Evolutionary conservation across 179 eudicot species (phyloP).

Genomic region (Silene vulgaris): DNA sequence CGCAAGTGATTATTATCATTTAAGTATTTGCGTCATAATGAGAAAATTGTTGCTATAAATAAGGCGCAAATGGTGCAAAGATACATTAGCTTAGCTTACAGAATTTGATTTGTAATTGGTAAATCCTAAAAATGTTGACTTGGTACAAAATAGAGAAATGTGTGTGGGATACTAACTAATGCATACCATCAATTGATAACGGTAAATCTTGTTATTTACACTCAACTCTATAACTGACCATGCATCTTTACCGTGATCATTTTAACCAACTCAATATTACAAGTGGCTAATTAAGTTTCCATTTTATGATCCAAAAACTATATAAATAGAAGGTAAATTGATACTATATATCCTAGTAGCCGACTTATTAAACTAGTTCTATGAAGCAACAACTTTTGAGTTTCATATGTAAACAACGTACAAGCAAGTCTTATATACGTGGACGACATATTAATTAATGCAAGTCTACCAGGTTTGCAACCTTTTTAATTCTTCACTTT

Average conservation of each 20-base stretch:
- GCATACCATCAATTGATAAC: conserved; percentile 18
- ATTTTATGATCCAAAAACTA: too few relatives aligned
- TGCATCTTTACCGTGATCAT: neutral
- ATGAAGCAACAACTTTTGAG: too few relatives aligned
- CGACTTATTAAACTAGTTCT: too few relatives aligned
- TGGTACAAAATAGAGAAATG: neutral
- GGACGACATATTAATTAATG: neutral
- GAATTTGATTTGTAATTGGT: neutral
- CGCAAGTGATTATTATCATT: neutral
- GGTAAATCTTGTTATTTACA: conserved; percentile 26
- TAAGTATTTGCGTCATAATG: neutral
- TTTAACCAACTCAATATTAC: too few relatives aligned
- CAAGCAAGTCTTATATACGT: neutral
- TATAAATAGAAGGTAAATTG: too few relatives aligned
- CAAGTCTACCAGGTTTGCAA: neutral
- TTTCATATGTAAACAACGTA: neutral
- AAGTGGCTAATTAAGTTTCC: too few relatives aligned
- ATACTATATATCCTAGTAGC: too few relatives aligned
- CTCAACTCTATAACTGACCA: conserved; percentile 7
- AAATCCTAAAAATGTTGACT: neutral
- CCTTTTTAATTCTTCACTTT: neutral
- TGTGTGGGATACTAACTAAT: neutral
- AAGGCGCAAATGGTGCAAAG: neutral
- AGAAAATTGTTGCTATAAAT: neutral
- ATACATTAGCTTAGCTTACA: neutral